Evolutionary conservation across 495 filamentous ascomycete genomes (phyloP).

Genomic region (Trichocladium uniseriatum): DNA sequence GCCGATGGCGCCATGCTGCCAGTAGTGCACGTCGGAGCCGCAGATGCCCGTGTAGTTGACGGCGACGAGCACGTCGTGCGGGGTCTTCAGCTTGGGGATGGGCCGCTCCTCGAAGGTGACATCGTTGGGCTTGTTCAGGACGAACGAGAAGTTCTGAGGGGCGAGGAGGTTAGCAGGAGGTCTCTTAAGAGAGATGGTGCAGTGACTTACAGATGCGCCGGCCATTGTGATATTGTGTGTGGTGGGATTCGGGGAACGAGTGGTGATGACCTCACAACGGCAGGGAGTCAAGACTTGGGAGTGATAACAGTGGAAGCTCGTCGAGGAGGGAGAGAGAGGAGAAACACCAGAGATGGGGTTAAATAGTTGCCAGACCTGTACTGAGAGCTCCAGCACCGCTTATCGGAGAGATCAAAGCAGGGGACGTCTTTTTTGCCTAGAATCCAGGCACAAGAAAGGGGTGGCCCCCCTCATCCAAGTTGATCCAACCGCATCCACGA

Average conservation of each 20-base stretch:
- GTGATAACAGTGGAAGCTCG: conserved; percentile 3
- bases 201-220: conserved; percentile 21
- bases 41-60: conserved; percentile 87
- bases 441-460: background rate
- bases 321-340: conserved; percentile 2
- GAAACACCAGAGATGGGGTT: conserved; percentile 3
- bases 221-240: conserved; percentile 16
- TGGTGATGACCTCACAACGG: background rate
- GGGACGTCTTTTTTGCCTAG: conserved; percentile 1
- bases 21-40: conserved; percentile 88
- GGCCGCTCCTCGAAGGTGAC: conserved; percentile 71
- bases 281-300: background rate
- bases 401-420: conserved; percentile 15
- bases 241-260: conserved; percentile 4
- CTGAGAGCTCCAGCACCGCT: conserved; percentile 12
- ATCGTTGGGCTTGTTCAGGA: conserved; percentile 63
- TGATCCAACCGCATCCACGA: conserved; percentile 6
- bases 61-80: conserved; percentile 71
- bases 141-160: conserved; percentile 74
- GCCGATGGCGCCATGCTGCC: conserved; percentile 74
- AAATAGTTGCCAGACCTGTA: conserved; percentile 7
- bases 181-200: no score
- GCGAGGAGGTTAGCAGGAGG: no score
- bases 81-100: conserved; percentile 53
- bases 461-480: conserved; percentile 7